These are phyloP conservation scores for Piper betle DNA, from an alignment of 164 flowering plant genomes.

Conservation along the genomic window DNA sequence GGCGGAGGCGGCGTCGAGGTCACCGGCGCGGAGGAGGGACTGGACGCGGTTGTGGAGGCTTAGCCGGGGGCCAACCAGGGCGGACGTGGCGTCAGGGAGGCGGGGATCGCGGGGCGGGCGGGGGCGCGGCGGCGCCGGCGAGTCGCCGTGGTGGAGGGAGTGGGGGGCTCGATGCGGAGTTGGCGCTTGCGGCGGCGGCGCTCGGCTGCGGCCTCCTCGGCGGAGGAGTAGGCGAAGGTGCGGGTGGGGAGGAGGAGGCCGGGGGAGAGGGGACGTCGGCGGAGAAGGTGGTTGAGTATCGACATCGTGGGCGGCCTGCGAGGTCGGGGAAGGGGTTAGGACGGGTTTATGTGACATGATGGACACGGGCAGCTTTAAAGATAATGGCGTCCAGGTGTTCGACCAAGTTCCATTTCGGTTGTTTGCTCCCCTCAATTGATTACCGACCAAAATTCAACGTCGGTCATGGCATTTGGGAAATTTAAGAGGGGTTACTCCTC, in stretches of 20 bases:
- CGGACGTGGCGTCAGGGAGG: constrained; percentile 65
- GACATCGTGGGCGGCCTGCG: too few species aligned
- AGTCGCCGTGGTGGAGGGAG: constrained; percentile 43
- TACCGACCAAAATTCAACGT: too few species aligned
- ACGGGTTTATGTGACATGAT: too few species aligned
- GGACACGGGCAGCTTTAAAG: too few species aligned
- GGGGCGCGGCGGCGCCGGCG: constrained; percentile 11
- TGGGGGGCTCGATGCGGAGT: constrained; percentile 70
- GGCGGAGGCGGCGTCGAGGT: constrained; percentile 55
- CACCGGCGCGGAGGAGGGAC: constrained; percentile 54
- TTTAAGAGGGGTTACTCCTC: too few species aligned
- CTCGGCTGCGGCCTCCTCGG: constrained; percentile 59
- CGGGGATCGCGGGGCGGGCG: constrained; percentile 48
- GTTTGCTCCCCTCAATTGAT: too few species aligned
- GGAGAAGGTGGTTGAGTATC: neutral
- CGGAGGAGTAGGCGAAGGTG: constrained; percentile 52
- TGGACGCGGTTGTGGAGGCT: constrained; percentile 76
- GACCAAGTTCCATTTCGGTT: too few species aligned
- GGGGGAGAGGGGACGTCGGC: constrained; percentile 4
- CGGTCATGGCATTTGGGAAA: too few species aligned
- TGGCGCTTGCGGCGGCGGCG: constrained; percentile 57
- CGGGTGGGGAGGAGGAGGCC: constrained; percentile 16
- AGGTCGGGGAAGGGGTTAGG: too few species aligned
- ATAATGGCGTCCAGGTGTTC: too few species aligned
- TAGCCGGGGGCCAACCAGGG: constrained; percentile 58